Conservation (phyloP, 352 stramenopile species). For the Pythium chondricola region DNA sequence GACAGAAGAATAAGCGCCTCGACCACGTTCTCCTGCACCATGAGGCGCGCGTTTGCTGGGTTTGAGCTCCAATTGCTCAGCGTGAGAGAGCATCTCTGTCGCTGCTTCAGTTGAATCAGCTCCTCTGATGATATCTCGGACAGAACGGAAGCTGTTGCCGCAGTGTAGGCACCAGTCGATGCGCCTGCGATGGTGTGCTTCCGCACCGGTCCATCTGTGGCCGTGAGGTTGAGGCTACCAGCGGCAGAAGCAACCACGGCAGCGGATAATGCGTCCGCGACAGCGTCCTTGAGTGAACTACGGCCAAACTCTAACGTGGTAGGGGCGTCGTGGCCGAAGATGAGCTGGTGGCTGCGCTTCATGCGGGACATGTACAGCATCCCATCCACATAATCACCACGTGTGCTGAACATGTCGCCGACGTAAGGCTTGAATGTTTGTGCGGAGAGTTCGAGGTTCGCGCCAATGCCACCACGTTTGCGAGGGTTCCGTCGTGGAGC, state of each 20-base stretch:
- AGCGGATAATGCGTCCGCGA: constrained; percentile 35
- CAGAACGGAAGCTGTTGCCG: background rate
- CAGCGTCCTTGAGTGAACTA: constrained; percentile 40
- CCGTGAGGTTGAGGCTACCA: constrained; percentile 8
- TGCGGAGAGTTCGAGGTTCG: constrained; percentile 23
- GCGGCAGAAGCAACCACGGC: constrained; percentile 13
- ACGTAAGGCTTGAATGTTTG: constrained; percentile 58
- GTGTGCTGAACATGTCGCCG: constrained; percentile 74
- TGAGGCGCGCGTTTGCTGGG: constrained; percentile 72
- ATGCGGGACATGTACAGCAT: constrained; percentile 87
- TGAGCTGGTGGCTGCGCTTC: constrained; percentile 56
- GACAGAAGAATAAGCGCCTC: constrained; percentile 73
- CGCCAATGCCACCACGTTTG: constrained; percentile 23
- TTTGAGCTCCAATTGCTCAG: constrained; percentile 88
- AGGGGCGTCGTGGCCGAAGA: constrained; percentile 23
- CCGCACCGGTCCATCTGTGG: no score
- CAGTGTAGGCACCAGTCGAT: background rate
- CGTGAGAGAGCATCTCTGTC: constrained; percentile 73
- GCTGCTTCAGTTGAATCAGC: constrained; percentile 32
- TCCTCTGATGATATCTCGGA: constrained; percentile 16
- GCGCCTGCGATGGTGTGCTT: background rate
- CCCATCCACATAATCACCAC: constrained; percentile 78
- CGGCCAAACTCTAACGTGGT: constrained; percentile 18
- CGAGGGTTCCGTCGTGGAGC: constrained; percentile 35
- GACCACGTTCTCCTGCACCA: constrained; percentile 87